Percentiles rank a stretch among this genome's conserved stretches.
phyloP scores from a whole-genome alignment of 2,329 filamentous ascomycete genomes.

The Sarocladiaceae sp. region DNA sequence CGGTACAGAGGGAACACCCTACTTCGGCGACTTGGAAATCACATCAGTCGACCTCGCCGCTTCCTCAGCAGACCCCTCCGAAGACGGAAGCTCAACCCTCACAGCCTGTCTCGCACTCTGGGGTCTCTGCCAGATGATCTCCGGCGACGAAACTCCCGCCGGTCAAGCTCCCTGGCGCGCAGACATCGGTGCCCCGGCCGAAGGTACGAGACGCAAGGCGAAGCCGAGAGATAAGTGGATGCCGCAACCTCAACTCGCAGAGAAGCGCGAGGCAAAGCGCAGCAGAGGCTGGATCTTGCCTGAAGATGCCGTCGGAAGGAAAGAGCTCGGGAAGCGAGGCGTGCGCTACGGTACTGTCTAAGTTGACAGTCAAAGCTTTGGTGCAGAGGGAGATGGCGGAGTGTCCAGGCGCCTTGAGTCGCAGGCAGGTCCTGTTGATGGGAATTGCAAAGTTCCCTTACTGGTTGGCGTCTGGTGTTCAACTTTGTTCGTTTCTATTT shows the following conservation, averaged over 20 bases:
- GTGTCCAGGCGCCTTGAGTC: background rate
- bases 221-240: conserved; percentile 71
- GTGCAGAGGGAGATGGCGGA: too few relatives aligned
- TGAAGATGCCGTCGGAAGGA: conserved; percentile 66
- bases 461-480: background rate
- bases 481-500: background rate
- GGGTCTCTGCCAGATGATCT: conserved; percentile 70
- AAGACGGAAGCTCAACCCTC: conserved; percentile 31
- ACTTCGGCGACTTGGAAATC: conserved; percentile 87
- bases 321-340: conserved; percentile 66
- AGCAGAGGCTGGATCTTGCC: conserved; percentile 71
- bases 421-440: conserved; percentile 7
- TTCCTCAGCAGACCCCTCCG: conserved; percentile 23
- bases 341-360: conserved; percentile 45
- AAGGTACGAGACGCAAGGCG: conserved; percentile 66
- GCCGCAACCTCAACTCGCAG: conserved; percentile 65
- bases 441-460: background rate
- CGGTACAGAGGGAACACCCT: conserved; percentile 65
- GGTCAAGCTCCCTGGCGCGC: conserved; percentile 61
- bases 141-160: conserved; percentile 49
- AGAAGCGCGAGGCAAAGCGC: conserved; percentile 74
- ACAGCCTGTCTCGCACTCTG: conserved; percentile 73
- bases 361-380: too few relatives aligned
- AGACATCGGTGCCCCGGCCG: conserved; percentile 71
- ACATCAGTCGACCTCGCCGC: conserved; percentile 54